Evolutionary conservation across 495 filamentous ascomycete species (phyloP), one percentile per base, ranked within the genome.

Genomic region (Apiosordaria backusii): DNA sequence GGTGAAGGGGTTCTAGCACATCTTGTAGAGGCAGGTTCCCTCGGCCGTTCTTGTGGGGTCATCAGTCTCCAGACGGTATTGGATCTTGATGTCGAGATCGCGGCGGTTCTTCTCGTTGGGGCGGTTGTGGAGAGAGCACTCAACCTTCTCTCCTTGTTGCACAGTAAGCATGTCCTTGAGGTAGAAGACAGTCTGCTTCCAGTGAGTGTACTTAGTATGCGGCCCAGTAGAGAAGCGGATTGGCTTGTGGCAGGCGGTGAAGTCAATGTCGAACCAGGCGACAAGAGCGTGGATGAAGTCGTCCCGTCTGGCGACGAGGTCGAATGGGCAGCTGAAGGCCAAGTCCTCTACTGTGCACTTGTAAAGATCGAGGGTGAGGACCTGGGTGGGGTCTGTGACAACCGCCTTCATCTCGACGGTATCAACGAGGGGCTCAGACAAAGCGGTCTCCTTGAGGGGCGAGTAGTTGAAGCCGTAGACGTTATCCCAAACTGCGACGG

Each of bases 201-300:
- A 96, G 84, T 96, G 92, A 16, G 92, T 96, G 75, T 94, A 94
- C 82, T 92, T 93, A 69, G 91, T 90, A 72, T 96, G 92, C 21
- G 92, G 92, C 15, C 92, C 92, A 35, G 92, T 96, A 50, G 89
- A 92, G 80, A 96, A 96, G 68, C 81, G 81, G 73, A 93, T 87
- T 10, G 89, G 88, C 81, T 92, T 91, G 79, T 93, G 92, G 83
- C 94, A 97, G 29, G 92, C 92, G 45, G 90, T 91, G 80, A 99
- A 99, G 67, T 97, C 93, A 70, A 97, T 98, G 76, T 99, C 95
- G 82, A 99, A 99, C 92, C 96, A 98, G 35, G 96, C 89, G 60
- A 99, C 96, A 50, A 99, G 83, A 23, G 92, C 95, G 76, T 99
- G 96, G 66, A 99, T 85, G 79, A 92, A 96, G 79, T 98, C 96